Evolutionary conservation across 2,329 filamentous ascomycete genomes (phyloP).

Genomic region (Pseudonectria buxi): DNA sequence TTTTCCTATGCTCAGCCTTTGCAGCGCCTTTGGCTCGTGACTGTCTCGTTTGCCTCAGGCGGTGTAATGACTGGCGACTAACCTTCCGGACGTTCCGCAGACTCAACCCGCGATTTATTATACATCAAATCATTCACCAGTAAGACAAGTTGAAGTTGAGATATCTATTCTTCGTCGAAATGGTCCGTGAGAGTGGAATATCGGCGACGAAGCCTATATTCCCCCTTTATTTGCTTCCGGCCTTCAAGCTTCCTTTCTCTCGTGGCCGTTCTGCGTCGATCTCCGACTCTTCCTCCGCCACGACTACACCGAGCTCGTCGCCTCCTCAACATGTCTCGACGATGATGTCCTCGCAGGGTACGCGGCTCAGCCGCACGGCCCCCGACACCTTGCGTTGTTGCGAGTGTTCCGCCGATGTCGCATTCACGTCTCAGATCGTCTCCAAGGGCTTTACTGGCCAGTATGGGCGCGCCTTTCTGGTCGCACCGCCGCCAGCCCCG

Average conservation of each 20-base stretch:
- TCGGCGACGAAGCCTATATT: constrained; percentile 39
- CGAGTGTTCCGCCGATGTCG: constrained; percentile 54
- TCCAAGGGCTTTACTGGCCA: constrained; percentile 61
- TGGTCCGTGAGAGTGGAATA: constrained; percentile 33
- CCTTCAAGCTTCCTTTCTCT: constrained; percentile 41
- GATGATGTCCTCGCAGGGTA: constrained; percentile 5
- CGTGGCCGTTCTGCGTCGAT: constrained; percentile 35
- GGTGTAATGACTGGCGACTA: no score
- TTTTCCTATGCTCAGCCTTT: no score
- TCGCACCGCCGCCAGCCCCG: constrained; percentile 34
- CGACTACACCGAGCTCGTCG: constrained; percentile 23
- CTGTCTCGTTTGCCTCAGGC: no score
- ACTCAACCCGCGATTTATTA: no score
- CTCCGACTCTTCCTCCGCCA: constrained; percentile 21
- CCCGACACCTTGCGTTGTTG: constrained; percentile 54
- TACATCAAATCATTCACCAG: no score
- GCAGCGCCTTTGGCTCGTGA: no score
- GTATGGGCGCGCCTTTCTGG: constrained; percentile 57
- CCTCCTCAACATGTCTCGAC: constrained; percentile 14
- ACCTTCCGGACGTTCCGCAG: no score
- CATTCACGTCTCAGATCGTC: constrained; percentile 53
- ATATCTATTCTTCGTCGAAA: constrained; percentile 4
- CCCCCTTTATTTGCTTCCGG: constrained; percentile 46
- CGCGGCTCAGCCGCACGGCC: constrained; percentile 34
- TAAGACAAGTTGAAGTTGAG: no score